Evolutionary conservation across 1,284 basidiomycete genomes (phyloP), one percentile per base, ranked within the genome.

Genomic region (Erythrobasidium hasegawianum): DNA sequence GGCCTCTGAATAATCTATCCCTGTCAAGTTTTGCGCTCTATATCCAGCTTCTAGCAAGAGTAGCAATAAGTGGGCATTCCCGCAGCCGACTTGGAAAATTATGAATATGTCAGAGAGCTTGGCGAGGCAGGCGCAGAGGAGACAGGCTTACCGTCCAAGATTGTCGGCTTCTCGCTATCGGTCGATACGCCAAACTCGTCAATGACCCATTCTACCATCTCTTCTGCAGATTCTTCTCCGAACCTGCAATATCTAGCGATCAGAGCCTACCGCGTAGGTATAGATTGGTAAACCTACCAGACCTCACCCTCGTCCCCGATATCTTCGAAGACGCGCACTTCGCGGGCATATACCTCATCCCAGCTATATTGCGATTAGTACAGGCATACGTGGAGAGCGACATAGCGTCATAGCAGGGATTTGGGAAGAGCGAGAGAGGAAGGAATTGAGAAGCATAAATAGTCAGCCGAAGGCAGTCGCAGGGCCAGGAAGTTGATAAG

Each of bases 251-350:
- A 11, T 16, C 3, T 53, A 27, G n/a, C n/a, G 2, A 58, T 27
- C 1, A 9, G n/a, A n/a, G n/a, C n/a, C n/a, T n/a, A n/a, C n/a
- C n/a, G 9, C 16, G 22, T 9, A 5, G 18, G 1, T 16, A 24
- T 18, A n/a, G 29, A 52, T 40, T 13, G 4, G 29, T 16, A 58
- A 2, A 72, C 79, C 40, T 68, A 89, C 90, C 91, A 94, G 26
- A 91, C 82, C 78, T 94, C 90, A 41, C 91, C 90, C 75, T 92
- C 89, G 76, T 94, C 89, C 11, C 88, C 87, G 55, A 86, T 85
- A 58, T 91, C 90, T 41, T 85, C 78, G 71, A 90, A 94, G 73
- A 87, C 89, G 50, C 77, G 76, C 18, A 92, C 78, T 73, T 94
- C 90, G 1, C 75, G 69, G 57, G 41, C 62, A 49, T 65, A 65